Percentiles rank a stretch among this genome's conserved stretches.
phyloP scores from a whole-genome alignment of 2,329 filamentous ascomycete species.

The Ophiostoma perfectum region DNA sequence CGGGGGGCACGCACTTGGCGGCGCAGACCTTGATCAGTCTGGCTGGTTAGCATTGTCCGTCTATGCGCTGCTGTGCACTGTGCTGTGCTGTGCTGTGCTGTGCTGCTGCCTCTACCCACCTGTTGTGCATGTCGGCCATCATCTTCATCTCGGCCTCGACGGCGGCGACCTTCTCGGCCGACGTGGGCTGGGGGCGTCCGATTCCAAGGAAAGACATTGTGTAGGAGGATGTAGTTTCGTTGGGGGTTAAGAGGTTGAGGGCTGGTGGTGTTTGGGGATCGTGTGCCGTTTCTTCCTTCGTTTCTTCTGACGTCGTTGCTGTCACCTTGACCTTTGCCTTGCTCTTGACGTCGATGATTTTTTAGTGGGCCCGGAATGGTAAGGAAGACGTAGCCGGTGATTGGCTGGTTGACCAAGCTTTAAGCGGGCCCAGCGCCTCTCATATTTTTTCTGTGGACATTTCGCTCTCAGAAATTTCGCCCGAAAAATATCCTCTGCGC shows the following conservation, averaged over 20 bases:
- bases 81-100: too few relatives aligned
- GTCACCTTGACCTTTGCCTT: not conserved
- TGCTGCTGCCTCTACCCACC: conserved; percentile 51
- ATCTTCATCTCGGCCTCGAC: conserved; percentile 98
- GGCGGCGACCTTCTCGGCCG: conserved; percentile 93
- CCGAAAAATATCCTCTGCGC: not conserved
- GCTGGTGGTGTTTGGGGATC: not conserved
- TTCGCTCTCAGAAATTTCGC: not conserved
- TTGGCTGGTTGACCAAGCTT: conserved; percentile 2
- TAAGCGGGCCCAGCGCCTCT: not conserved
- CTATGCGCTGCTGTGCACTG: too few relatives aligned
- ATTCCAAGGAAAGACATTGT: conserved; percentile 35
- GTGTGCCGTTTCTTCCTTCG: not conserved
- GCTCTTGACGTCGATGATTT: conserved; percentile 14
- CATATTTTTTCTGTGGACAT: conserved; percentile 3
- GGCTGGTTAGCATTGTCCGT: conserved; percentile 4
- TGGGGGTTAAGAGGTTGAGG: not conserved
- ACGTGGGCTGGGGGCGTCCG: conserved; percentile 73
- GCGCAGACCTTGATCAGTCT: conserved; percentile 86
- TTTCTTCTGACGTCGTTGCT: not conserved
- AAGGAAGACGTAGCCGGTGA: not conserved
- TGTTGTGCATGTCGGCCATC: conserved; percentile 91
- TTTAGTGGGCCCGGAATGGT: not conserved
- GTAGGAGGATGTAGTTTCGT: not conserved
- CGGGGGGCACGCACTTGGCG: conserved; percentile 84